Evolutionary conservation across 1,284 basidiomycete genomes (phyloP).

Genomic region (Athelia psychrophila): DNA sequence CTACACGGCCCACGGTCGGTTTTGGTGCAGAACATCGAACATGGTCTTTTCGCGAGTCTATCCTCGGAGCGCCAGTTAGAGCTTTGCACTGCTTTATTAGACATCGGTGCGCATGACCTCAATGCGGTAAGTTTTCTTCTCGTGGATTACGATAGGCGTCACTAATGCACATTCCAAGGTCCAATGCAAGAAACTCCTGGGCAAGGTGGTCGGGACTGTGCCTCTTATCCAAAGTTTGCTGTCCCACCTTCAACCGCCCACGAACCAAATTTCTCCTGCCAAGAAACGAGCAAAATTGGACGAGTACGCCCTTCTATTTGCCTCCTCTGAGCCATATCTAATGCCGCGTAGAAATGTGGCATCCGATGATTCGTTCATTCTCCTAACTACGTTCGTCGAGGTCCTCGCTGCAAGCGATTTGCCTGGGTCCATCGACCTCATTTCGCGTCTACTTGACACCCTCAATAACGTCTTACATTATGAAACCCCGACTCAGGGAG

Average conservation of each 20-base stretch:
- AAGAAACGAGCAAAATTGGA: slow-evolving; percentile 62
- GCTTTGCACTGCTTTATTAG: slow-evolving; percentile 52
- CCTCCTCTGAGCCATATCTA: neutral
- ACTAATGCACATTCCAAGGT: slow-evolving; percentile 28
- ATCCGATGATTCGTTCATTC: slow-evolving; percentile 33
- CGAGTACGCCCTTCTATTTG: slow-evolving; percentile 38
- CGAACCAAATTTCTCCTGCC: slow-evolving; percentile 42
- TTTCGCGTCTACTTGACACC: slow-evolving; percentile 74
- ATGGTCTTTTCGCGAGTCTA: slow-evolving; percentile 52
- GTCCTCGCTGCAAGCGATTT: slow-evolving; percentile 63
- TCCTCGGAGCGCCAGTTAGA: slow-evolving; percentile 50
- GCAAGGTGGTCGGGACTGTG: slow-evolving; percentile 44
- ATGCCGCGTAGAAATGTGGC: neutral
- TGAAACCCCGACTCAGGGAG: slow-evolving; percentile 45
- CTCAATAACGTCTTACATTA: slow-evolving; percentile 67
- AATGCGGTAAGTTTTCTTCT: slow-evolving; percentile 43
- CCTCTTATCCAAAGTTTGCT: slow-evolving; percentile 60
- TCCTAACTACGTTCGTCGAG: slow-evolving; percentile 68
- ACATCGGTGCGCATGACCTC: slow-evolving; percentile 40
- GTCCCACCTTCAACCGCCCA: slow-evolving; percentile 44
- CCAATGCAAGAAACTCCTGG: slow-evolving; percentile 49
- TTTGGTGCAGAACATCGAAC: slow-evolving; percentile 42
- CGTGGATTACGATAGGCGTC: neutral
- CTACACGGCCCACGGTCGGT: slow-evolving; percentile 31
- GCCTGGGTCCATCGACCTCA: slow-evolving; percentile 67